Percentiles rank a stretch among this genome's conserved stretches.
Conservation (phyloP, 768 basidiomycete species). For the Leucogyrophana mollusca region DNA sequence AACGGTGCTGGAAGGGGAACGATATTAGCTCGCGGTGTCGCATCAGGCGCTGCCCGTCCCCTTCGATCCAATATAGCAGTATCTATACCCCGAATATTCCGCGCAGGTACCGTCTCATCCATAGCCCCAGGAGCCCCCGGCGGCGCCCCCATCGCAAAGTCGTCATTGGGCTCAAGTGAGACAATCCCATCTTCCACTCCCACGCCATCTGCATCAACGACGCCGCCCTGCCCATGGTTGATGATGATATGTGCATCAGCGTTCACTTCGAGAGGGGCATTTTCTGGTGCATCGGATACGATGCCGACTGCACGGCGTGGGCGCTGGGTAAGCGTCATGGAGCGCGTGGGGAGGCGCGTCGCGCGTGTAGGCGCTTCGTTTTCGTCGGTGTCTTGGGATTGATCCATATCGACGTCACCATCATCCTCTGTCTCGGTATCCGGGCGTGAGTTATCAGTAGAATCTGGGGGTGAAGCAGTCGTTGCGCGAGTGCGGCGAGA, state of each 20-base stretch:
- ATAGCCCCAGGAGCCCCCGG: conserved; percentile 90
- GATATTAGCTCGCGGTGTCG: conserved; percentile 63
- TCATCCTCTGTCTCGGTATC: conserved; percentile 83
- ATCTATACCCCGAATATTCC: conserved; percentile 26
- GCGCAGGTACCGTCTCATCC: conserved; percentile 23
- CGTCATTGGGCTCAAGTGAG: conserved; percentile 77
- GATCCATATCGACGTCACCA: conserved; percentile 56
- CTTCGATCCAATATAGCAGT: conserved; percentile 27
- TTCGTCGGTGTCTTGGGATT: conserved; percentile 33
- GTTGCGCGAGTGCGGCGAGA: conserved; percentile 28
- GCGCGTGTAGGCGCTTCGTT: conserved; percentile 21
- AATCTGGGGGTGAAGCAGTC: conserved; percentile 40
- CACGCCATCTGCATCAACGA: conserved; percentile 41
- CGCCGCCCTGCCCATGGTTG: conserved; percentile 41
- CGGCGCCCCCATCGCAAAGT: conserved; percentile 87
- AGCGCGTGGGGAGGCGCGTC: conserved; percentile 24
- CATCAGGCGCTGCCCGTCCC: conserved; percentile 47
- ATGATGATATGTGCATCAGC: conserved; percentile 53
- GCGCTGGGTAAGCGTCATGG: conserved; percentile 30
- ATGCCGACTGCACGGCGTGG: conserved; percentile 48
- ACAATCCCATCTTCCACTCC: conserved; percentile 78
- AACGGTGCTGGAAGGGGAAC: conserved; percentile 48
- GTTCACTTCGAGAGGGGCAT: conserved; percentile 38
- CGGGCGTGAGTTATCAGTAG: conserved; percentile 53
- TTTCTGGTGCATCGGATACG: conserved; percentile 36